Percentiles rank a stretch among this genome's conserved stretches.
Conservation (phyloP, 75 land plant genomes). For the Picea sitchensis region DNA sequence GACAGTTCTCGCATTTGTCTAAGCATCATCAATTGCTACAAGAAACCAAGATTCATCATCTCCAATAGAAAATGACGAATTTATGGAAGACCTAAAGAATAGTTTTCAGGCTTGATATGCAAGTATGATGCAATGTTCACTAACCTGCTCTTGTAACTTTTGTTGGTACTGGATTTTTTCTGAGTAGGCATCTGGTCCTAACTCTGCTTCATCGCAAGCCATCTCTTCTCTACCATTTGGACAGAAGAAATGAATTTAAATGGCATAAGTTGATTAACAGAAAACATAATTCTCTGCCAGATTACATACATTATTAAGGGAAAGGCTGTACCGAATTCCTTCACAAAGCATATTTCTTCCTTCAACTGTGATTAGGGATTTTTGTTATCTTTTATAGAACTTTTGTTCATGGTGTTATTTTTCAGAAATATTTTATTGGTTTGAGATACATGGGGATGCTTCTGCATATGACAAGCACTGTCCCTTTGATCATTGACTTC, state of each 20-base stretch:
- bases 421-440: too few species aligned
- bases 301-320: background rate
- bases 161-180: slow-evolving; percentile 60
- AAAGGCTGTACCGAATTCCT: background rate
- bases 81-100: background rate
- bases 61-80: background rate
- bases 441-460: too few species aligned
- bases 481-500: too few species aligned
- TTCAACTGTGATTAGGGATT: background rate
- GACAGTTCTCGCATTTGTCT: slow-evolving; percentile 63
- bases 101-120: background rate
- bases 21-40: slow-evolving; percentile 87
- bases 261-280: too few species aligned
- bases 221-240: slow-evolving; percentile 68
- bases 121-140: background rate
- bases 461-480: too few species aligned
- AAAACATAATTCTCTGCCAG: background rate
- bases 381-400: background rate
- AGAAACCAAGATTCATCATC: background rate
- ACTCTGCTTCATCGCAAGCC: slow-evolving; percentile 96
- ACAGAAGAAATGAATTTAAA: too few species aligned
- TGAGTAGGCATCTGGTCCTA: slow-evolving; percentile 69
- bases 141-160: slow-evolving; percentile 72
- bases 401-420: too few species aligned
- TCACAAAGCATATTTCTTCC: background rate